Evolutionary conservation across 352 stramenopile species (phyloP).

Genomic region (Pythium aquatile): DNA sequence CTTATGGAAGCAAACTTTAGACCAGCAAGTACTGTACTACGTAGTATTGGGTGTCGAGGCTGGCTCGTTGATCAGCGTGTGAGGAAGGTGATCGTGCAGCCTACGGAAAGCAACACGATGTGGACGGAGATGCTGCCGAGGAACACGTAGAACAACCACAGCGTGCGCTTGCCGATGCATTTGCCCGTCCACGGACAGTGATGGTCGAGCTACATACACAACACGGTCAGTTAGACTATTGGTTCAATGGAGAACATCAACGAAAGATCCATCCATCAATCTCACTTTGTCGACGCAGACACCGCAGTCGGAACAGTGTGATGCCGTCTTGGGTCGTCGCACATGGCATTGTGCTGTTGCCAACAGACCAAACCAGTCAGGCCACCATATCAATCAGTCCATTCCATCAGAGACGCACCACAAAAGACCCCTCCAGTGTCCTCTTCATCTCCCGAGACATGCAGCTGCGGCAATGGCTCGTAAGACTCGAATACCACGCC

Average conservation of each 20-base stretch:
- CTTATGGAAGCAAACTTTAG: background rate
- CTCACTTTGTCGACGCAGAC: slow-evolving; percentile 66
- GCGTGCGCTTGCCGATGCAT: slow-evolving; percentile 55
- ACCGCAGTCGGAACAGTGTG: slow-evolving; percentile 78
- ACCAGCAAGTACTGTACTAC: background rate
- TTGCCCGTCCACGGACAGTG: slow-evolving; percentile 77
- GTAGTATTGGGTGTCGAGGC: background rate
- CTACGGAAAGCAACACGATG: slow-evolving; percentile 29
- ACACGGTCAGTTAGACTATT: background rate
- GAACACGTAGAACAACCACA: slow-evolving; percentile 47
- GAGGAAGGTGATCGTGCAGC: slow-evolving; percentile 25
- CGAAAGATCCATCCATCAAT: background rate
- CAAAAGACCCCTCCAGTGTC: slow-evolving; percentile 66
- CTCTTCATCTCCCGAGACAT: slow-evolving; percentile 30
- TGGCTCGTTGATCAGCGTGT: slow-evolving; percentile 5
- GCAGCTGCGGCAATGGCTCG: slow-evolving; percentile 26
- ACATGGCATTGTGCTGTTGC: slow-evolving; percentile 73
- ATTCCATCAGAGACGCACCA: slow-evolving; percentile 33
- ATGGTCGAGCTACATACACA: slow-evolving; percentile 63
- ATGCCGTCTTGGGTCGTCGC: slow-evolving; percentile 58
- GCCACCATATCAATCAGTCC: background rate
- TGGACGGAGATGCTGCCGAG: slow-evolving; percentile 40
- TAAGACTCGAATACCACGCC: slow-evolving; percentile 62
- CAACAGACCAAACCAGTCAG: slow-evolving; percentile 4
- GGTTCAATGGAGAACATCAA: background rate